Evolutionary conservation across 2,329 filamentous ascomycete species (phyloP).

Genomic region (Cryphonectria japonica): DNA sequence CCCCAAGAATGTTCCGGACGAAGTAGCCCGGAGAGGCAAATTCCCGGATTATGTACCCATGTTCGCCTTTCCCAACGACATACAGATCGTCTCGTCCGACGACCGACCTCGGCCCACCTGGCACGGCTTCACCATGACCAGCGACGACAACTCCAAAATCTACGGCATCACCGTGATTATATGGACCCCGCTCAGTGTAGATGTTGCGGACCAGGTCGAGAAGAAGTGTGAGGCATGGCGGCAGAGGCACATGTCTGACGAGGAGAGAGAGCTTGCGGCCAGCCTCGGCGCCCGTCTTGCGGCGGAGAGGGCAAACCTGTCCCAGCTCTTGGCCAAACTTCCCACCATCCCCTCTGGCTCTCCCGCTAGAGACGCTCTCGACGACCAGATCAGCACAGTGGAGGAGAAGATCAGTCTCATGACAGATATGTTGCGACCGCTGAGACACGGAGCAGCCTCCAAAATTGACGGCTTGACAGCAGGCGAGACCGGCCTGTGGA

Average conservation of each 20-base stretch:
- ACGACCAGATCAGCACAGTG: slow-evolving; percentile 92
- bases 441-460: slow-evolving; percentile 90
- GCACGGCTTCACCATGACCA: slow-evolving; percentile 99
- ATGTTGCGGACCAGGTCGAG: slow-evolving; percentile 83
- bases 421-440: slow-evolving; percentile 90
- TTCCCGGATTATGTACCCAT: slow-evolving; percentile 99
- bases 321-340: slow-evolving; percentile 81
- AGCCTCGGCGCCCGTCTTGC: slow-evolving; percentile 89
- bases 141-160: slow-evolving; percentile 85
- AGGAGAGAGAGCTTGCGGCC: slow-evolving; percentile 88
- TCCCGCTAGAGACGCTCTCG: slow-evolving; percentile 77
- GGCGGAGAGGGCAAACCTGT: slow-evolving; percentile 85
- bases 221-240: slow-evolving; percentile 82
- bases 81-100: slow-evolving; percentile 94
- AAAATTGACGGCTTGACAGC: slow-evolving; percentile 97
- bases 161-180: slow-evolving; percentile 91
- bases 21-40: slow-evolving; percentile 75
- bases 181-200: slow-evolving; percentile 84
- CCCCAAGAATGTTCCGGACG: slow-evolving; percentile 80
- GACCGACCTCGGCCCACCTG: slow-evolving; percentile 94
- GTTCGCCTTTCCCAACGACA: slow-evolving; percentile 99
- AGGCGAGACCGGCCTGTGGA: slow-evolving; percentile 95
- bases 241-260: slow-evolving; percentile 84
- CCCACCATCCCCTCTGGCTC: slow-evolving; percentile 82
- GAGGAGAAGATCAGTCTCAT: slow-evolving; percentile 97